These are phyloP conservation scores for Fusarium albosuccineum DNA, from an alignment of 2,329 filamentous ascomycete species.

Conservation along the genomic window DNA sequence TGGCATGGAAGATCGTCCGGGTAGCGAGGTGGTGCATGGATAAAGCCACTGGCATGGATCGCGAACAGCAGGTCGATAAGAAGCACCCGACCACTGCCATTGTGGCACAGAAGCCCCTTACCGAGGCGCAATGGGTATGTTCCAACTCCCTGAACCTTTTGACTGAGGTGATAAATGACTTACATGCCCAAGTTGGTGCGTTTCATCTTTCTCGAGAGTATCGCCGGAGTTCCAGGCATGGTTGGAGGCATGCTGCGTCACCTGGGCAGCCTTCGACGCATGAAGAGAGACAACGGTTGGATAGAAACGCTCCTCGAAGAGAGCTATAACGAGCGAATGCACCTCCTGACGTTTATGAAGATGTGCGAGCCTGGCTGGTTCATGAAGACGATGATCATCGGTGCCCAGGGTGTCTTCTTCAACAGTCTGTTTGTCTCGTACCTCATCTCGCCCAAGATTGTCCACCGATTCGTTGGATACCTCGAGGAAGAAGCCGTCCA, in stretches of 20 bases:
- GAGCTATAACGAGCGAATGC: conserved; percentile 94
- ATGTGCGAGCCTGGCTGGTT: conserved; percentile 81
- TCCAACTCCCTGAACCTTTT: too few relatives aligned
- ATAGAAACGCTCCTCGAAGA: conserved; percentile 94
- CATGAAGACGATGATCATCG: conserved; percentile 93
- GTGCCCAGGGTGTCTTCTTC: conserved; percentile 96
- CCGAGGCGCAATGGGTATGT: conserved; percentile 83
- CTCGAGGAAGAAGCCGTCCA: conserved; percentile 97
- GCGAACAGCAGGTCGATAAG: conserved; percentile 77
- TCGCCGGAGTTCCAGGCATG: conserved; percentile 97
- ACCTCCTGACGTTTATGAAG: conserved; percentile 92
- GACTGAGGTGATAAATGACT: background rate
- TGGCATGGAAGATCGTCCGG: conserved; percentile 82
- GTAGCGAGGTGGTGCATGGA: conserved; percentile 85
- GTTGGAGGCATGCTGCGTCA: conserved; percentile 95
- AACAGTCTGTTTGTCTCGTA: conserved; percentile 93
- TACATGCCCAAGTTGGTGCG: conserved; percentile 69
- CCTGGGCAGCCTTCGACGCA: conserved; percentile 82
- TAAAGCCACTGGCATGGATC: conserved; percentile 77
- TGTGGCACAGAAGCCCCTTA: conserved; percentile 72
- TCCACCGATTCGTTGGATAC: conserved; percentile 96
- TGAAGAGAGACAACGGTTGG: conserved; percentile 96
- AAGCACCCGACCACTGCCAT: conserved; percentile 68
- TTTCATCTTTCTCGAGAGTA: conserved; percentile 93
- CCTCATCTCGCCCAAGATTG: conserved; percentile 86